Base-by-base conservation (phyloP, 164 flowering plant species). In the Piper betle region DNA sequence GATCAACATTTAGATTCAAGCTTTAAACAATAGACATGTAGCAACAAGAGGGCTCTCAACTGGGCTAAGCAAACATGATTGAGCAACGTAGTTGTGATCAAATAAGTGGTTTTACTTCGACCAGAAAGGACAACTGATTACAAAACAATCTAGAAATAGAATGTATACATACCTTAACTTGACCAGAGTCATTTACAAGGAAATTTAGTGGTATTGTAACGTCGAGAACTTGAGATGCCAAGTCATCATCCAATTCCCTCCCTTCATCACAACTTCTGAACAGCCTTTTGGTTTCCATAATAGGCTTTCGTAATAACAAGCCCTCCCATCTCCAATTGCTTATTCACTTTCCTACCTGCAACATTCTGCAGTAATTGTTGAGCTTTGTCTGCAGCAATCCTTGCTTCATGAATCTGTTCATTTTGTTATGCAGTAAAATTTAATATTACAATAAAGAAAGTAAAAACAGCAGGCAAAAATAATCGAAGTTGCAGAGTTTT, bases 171-270 rank as follows among this genome's bases (percentile, higher is more conserved):
- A 93, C 99, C 99, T 86, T 86, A 25, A 93, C 91, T 57, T 85
- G 79, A 63, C 97, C 96, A 62, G 87, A 76, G 66, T 93, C 99
- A 68, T 65, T 84, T 52, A 93, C 92, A 55, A 90, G 73, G 68
- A 93, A 93, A 72, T 88, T 88, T 43, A 93, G 72, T 62, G 99
- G 97, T 53, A 85, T 8, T 33, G 96, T 90, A 41, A 93, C 97
- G 73, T 93, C 99, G 13, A 85, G 43, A 41, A 87, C 71, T 74
- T 79, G 84, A 58, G 83, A 78, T 57, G 73, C 71, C 53, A 73
- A 59, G 33, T 78, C 86, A 64, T 81, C 72, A 54, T 65, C 61
- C 37, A 38, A 52, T 67, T 71, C 84, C 60, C 69, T 70, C 50
- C 66, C 25, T 57, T 71, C 77, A 62, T n/a, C 71, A 73, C 61